Base-by-base conservation (phyloP, 2,329 filamentous ascomycete genomes). In the Rhinocladiella similis region DNA sequence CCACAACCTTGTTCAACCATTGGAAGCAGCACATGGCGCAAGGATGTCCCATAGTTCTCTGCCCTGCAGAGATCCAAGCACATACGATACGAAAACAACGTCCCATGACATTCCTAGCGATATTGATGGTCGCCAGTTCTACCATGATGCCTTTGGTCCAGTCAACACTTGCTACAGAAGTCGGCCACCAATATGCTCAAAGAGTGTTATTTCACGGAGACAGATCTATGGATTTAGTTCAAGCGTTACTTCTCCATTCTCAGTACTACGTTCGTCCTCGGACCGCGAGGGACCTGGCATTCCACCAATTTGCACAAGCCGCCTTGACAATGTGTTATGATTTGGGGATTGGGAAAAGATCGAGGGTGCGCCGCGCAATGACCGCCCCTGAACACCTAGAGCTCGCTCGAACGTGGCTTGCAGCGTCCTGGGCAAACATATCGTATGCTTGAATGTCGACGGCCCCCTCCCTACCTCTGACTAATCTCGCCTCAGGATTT, bases 241-340 rank as follows among this genome's bases (percentile, higher is more conserved):
- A 96, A 72, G 84, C 89, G 1, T 74, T 95, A 45, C 80, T 90
- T 54, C 75, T 96, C 1, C 79, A 84, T 6, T 83, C 86, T 18
- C 81, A 91, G 16, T 96, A 90, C 89, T 94, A 95, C 70, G 85
- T 85, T 69, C 89, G 90, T 14, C 91, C 91, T 0, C 85, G 92
- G 63, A 82, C 88, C 64, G 89, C 89, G 53, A 89, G 94, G 66
- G 88, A 94, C 72, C 83, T 93, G 67, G 92, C 93, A 68, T 95
- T 94, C 70, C 95, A 94, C 73, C 89, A 93, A 74, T 81, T 93
- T 62, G 84, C 90, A 46, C 89, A 95, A 69, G 84, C 90, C 66
- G 88, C 89, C 1, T 86, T 86, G 49, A 82, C 90, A 64, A 89
- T 95, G 85, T 87, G 87, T 25, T 85, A 94, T 51, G 91, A 96